These are phyloP conservation scores for Botrytis aclada DNA, from an alignment of 2,329 filamentous ascomycete species.

Conservation along the genomic window DNA sequence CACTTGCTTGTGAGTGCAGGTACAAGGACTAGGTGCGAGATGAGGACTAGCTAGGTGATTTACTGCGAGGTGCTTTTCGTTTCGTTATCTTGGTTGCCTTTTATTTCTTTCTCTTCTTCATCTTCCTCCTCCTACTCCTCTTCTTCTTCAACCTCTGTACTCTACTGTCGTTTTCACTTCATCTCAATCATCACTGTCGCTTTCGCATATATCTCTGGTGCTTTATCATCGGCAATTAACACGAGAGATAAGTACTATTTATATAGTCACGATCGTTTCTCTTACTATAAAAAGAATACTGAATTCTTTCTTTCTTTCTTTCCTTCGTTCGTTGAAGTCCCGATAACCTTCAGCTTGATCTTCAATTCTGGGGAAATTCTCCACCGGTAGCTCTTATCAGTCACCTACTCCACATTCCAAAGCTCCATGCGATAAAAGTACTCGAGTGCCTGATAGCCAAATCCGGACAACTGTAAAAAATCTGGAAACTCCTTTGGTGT, in stretches of 20 bases:
- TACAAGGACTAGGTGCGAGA: background rate
- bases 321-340: background rate
- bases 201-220: background rate
- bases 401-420: constrained; percentile 9
- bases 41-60: background rate
- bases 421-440: background rate
- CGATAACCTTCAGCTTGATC: background rate
- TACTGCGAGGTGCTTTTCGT: background rate
- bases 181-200: constrained; percentile 14
- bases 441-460: background rate
- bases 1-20: background rate
- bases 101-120: background rate
- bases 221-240: background rate
- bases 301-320: background rate
- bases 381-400: constrained; percentile 2
- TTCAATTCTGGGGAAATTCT: background rate
- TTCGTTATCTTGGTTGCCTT: background rate
- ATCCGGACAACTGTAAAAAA: background rate
- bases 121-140: background rate
- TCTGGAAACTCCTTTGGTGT: constrained; percentile 2
- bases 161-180: background rate
- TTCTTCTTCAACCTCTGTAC: background rate
- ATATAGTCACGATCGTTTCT: background rate
- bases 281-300: background rate
- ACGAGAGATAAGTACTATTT: background rate